phyloP scores from a whole-genome alignment of 805 yeast species.

The Lachancea quebecensis region DNA sequence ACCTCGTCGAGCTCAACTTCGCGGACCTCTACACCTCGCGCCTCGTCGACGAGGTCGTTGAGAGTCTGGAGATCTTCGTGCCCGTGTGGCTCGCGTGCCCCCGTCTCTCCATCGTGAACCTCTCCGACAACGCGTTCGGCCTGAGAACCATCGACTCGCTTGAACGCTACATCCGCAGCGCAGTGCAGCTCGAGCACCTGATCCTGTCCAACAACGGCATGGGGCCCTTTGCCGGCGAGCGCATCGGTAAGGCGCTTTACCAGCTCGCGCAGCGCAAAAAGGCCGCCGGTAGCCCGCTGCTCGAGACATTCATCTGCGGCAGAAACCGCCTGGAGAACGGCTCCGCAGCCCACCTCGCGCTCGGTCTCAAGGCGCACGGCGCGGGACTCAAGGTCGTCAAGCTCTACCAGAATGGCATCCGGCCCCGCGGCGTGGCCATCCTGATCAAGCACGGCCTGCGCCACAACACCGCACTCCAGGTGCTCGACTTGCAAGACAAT shows the following conservation, averaged over 20 bases:
- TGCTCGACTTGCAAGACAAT: slow-evolving; percentile 88
- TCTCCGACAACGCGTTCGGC: slow-evolving; percentile 96
- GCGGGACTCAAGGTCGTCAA: slow-evolving; percentile 60
- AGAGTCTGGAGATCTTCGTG: slow-evolving; percentile 63
- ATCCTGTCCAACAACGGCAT: slow-evolving; percentile 91
- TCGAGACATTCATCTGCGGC: slow-evolving; percentile 91
- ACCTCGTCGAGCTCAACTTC: slow-evolving; percentile 64
- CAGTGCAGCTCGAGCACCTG: slow-evolving; percentile 75
- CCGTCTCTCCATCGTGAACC: slow-evolving; percentile 63
- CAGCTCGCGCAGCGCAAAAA: slow-evolving; percentile 61
- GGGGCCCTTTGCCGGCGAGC: slow-evolving; percentile 96
- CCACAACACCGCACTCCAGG: slow-evolving; percentile 50
- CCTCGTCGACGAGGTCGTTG: slow-evolving; percentile 89
- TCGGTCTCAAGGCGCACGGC: slow-evolving; percentile 76
- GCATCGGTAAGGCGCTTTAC: slow-evolving; percentile 82
- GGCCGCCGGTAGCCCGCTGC: slow-evolving; percentile 37
- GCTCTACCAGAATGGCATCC: slow-evolving; percentile 92
- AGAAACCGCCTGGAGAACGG: slow-evolving; percentile 96
- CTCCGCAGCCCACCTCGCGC: slow-evolving; percentile 74
- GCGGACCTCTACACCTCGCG: slow-evolving; percentile 95
- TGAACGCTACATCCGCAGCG: slow-evolving; percentile 68
- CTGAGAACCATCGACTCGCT: slow-evolving; percentile 89
- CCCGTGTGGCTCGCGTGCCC: slow-evolving; percentile 66
- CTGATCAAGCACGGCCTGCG: slow-evolving; percentile 68
- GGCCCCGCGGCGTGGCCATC: slow-evolving; percentile 84